Percentiles rank a stretch among this genome's conserved stretches.
These are phyloP conservation scores for Leccinum disarticulatum DNA, from an alignment of 768 basidiomycete species.

Conservation along the genomic window DNA sequence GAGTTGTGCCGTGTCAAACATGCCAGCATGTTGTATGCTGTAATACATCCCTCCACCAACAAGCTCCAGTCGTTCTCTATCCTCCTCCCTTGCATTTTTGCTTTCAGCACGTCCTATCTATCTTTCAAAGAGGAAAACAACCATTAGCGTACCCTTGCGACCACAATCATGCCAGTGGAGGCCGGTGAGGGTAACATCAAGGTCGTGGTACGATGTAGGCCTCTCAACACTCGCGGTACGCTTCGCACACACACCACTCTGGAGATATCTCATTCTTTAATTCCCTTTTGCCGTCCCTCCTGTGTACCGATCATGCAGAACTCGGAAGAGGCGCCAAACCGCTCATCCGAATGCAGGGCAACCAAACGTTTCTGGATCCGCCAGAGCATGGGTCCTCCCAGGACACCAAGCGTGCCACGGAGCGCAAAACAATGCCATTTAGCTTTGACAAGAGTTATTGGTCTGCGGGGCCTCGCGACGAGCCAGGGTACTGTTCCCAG, in stretches of 20 bases:
- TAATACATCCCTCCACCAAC: slow-evolving; percentile 8
- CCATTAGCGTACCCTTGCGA: slow-evolving; percentile 18
- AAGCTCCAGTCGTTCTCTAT: slow-evolving; percentile 3
- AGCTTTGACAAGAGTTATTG: slow-evolving; percentile 98
- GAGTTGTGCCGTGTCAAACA: slow-evolving; percentile 17
- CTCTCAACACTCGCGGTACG: slow-evolving; percentile 91
- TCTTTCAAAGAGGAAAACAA: slow-evolving; percentile 14
- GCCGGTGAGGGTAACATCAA: slow-evolving; percentile 87
- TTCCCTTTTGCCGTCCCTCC: neutral
- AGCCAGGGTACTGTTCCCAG: slow-evolving; percentile 89
- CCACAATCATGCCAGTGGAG: slow-evolving; percentile 56
- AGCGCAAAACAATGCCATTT: slow-evolving; percentile 87
- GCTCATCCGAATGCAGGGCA: slow-evolving; percentile 93
- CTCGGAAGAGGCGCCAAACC: slow-evolving; percentile 90
- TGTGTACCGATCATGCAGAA: slow-evolving; percentile 49
- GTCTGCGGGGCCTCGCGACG: slow-evolving; percentile 90
- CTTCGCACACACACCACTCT: slow-evolving; percentile 15
- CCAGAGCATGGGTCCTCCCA: slow-evolving; percentile 73
- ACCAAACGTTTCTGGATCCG: slow-evolving; percentile 89
- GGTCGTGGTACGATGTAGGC: slow-evolving; percentile 93
- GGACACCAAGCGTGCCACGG: slow-evolving; percentile 78
- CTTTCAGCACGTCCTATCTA: slow-evolving; percentile 8
- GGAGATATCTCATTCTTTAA: slow-evolving; percentile 1
- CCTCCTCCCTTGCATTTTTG: slow-evolving; percentile 3
- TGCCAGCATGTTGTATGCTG: slow-evolving; percentile 6